phyloP scores from a whole-genome alignment of 495 filamentous ascomycete genomes.

The Lepidopterella palustris region DNA sequence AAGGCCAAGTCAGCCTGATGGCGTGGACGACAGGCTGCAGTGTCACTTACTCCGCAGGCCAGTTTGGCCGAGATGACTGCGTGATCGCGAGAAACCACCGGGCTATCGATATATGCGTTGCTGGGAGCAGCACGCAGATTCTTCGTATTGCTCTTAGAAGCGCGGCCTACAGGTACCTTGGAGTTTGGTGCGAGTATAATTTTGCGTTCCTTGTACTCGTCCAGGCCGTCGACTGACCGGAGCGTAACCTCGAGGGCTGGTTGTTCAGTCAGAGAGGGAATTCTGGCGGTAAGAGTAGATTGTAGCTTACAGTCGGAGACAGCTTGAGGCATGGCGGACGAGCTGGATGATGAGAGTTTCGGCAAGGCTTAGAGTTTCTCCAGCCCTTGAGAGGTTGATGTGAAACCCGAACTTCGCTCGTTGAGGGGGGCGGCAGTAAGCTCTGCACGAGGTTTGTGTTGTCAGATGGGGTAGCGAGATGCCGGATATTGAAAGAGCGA shows the following conservation, averaged over 20 bases:
- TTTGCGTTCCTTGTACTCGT: slow-evolving; percentile 20
- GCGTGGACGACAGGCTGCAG: background rate
- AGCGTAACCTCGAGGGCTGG: slow-evolving; percentile 16
- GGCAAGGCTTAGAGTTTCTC: background rate
- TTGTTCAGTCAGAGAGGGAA: background rate
- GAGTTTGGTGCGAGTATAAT: slow-evolving; percentile 11
- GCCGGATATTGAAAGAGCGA: too few species aligned
- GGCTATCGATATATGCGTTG: slow-evolving; percentile 73
- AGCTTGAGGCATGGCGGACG: background rate
- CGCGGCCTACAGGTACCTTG: slow-evolving; percentile 49
- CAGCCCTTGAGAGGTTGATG: background rate
- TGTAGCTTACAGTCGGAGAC: background rate
- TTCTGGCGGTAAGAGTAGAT: background rate
- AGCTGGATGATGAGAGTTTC: background rate
- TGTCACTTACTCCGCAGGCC: background rate
- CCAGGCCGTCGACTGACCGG: slow-evolving; percentile 8
- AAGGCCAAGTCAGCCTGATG: background rate
- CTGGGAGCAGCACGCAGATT: slow-evolving; percentile 43
- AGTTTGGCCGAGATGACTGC: slow-evolving; percentile 45
- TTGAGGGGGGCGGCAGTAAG: too few species aligned
- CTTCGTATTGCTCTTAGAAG: slow-evolving; percentile 53
- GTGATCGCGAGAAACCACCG: slow-evolving; percentile 76
- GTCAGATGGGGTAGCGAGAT: too few species aligned
- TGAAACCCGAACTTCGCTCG: too few species aligned
- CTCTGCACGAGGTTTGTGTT: too few species aligned